phyloP scores from a whole-genome alignment of 768 basidiomycete genomes.

The Dictyophora rubrovolvata region DNA sequence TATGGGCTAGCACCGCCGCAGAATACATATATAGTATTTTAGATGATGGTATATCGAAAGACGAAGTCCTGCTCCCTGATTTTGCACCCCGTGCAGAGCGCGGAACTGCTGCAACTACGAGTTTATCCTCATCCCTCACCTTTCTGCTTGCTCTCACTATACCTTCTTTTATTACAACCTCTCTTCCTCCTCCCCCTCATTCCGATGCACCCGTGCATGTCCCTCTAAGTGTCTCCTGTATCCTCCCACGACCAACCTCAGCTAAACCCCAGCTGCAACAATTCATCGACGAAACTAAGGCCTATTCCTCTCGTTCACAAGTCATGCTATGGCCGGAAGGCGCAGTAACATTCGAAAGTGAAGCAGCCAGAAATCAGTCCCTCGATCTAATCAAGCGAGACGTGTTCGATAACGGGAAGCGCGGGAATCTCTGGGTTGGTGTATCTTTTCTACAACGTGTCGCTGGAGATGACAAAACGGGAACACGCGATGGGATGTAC shows the following conservation, averaged over 20 bases:
- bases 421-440: constrained; percentile 40
- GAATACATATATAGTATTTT: constrained; percentile 30
- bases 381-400: constrained; percentile 33
- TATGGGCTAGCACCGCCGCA: constrained; percentile 61
- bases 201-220: constrained; percentile 33
- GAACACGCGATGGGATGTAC: constrained; percentile 27
- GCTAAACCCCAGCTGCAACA: constrained; percentile 38
- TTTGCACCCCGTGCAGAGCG: background rate
- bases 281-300: constrained; percentile 49
- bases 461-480: constrained; percentile 23
- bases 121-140: constrained; percentile 3
- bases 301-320: constrained; percentile 34
- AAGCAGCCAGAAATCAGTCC: constrained; percentile 36
- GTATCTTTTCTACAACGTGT: constrained; percentile 63
- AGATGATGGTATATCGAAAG: constrained; percentile 7
- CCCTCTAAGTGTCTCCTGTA: constrained; percentile 55
- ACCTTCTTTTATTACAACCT: constrained; percentile 42
- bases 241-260: constrained; percentile 45
- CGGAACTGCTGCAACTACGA: too few relatives aligned
- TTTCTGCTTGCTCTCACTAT: constrained; percentile 22
- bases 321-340: constrained; percentile 77
- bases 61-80: background rate
- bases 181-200: constrained; percentile 29
- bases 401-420: constrained; percentile 13
- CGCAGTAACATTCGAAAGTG: constrained; percentile 53